Evolutionary conservation across 768 basidiomycete genomes (phyloP).

Genomic region (Trametes gibbosa): DNA sequence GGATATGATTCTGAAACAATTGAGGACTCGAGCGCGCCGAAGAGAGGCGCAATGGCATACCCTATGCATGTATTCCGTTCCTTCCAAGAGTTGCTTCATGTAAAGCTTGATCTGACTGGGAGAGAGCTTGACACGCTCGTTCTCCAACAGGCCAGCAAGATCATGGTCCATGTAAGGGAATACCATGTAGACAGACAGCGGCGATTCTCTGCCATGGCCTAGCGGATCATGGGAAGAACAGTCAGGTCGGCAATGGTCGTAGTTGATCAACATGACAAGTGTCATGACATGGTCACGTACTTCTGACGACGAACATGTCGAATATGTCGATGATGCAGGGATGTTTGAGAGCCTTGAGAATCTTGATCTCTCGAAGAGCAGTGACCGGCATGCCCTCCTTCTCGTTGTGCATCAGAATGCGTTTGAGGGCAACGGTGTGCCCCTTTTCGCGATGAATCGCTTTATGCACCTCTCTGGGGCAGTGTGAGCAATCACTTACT

Average conservation of each 20-base stretch:
- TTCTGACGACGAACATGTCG: conserved; percentile 89
- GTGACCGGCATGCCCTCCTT: conserved; percentile 98
- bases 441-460: conserved; percentile 65
- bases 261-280: no score
- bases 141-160: conserved; percentile 90
- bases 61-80: conserved; percentile 92
- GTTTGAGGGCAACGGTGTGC: conserved; percentile 79
- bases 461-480: conserved; percentile 82
- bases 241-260: neutral
- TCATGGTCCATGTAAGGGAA: conserved; percentile 99
- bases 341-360: conserved; percentile 87
- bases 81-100: conserved; percentile 94
- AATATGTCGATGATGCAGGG: conserved; percentile 81
- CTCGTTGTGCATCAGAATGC: conserved; percentile 95
- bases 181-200: conserved; percentile 93
- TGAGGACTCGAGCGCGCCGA: conserved; percentile 5
- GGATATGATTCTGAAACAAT: conserved; percentile 76
- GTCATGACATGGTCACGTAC: conserved; percentile 38
- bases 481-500: conserved; percentile 1
- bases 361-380: conserved; percentile 94
- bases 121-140: conserved; percentile 79
- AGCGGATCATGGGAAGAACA: neutral
- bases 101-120: conserved; percentile 92
- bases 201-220: conserved; percentile 64
- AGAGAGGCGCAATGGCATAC: conserved; percentile 45